Evolutionary conservation across 2,329 filamentous ascomycete species (phyloP), one percentile per base, ranked within the genome.

Genomic region (Apiospora aurea): DNA sequence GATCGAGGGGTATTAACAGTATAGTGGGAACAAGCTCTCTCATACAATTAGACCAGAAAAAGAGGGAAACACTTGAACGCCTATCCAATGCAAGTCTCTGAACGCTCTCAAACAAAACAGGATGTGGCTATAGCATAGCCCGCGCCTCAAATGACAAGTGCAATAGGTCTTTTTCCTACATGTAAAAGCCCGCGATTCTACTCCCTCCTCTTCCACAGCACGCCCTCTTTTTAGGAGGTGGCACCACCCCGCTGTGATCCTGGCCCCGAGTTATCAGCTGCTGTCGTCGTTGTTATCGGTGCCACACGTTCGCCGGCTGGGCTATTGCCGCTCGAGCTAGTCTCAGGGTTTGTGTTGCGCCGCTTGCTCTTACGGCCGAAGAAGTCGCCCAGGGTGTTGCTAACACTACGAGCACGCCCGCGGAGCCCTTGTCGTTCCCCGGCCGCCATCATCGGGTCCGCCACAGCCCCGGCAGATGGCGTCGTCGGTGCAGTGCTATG

Each of bases 341-440:
- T 69, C 69, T 80, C 79, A 4, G 79, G 75, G 70, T 78, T 76
- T 13, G 79, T 79, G 49, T 75, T 75, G 18, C 74, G 70, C 67
- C 79, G 74, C 69, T 74, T 77, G 71, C 73, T 77, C 72, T 77
- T 80, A 47, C 79, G 77, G 18, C 79, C 76, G 67, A 84, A 80
- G 64, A 84, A 76, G 24, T 77, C 79, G 29, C 81, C 81, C 4
- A 85, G 74, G n/a, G 82, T 81, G 69, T 80, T 80, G 71, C 82
- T 83, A 57, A 85, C 73, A 75, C 82, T 84, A 69, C 81, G 80
- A 46, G 83, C 81, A 66, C 83, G 77, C 10, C 79, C 78, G 10
- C 81, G 79, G 38, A 79, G 68, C 16, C 77, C 74, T 71, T 74
- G 75, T 4, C 73, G 71, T 21, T 75, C 74, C 24, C 29, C 71